These are phyloP conservation scores for Solanum neorickii DNA, from an alignment of 257 asterid genomes.

Conservation along the genomic window DNA sequence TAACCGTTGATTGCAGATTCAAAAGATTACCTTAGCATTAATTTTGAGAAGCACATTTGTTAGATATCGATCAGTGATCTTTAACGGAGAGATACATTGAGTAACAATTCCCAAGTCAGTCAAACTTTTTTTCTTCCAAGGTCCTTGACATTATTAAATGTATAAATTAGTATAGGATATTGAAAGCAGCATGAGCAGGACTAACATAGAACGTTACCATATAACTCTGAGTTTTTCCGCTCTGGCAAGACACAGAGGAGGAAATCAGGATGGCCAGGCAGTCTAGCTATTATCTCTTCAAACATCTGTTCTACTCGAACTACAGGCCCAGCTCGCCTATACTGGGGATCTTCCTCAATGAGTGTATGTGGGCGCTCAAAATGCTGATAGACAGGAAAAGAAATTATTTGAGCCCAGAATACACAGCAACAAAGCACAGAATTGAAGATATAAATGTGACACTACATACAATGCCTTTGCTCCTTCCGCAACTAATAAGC, in stretches of 20 bases:
- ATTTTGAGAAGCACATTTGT: conserved; percentile 86
- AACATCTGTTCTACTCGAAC: conserved; percentile 83
- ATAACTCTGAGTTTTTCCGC: conserved; percentile 64
- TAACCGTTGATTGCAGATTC: not conserved
- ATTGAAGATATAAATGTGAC: not conserved
- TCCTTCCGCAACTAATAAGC: conserved; percentile 76
- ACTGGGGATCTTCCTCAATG: conserved; percentile 70
- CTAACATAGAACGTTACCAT: conserved; percentile 35
- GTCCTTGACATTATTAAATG: conserved; percentile 39
- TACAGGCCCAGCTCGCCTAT: conserved; percentile 45
- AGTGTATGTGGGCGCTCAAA: conserved; percentile 80
- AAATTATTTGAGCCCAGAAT: not conserved
- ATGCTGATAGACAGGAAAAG: conserved; percentile 29
- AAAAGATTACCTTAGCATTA: conserved; percentile 60
- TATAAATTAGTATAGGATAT: not conserved
- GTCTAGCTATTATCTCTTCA: conserved; percentile 52
- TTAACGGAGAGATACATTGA: conserved; percentile 73
- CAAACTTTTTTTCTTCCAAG: conserved; percentile 87
- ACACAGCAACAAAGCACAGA: not conserved
- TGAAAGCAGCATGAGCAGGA: not conserved
- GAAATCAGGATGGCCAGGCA: conserved; percentile 61
- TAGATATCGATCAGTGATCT: conserved; percentile 70
- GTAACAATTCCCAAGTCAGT: conserved; percentile 58
- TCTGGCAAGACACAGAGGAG: conserved; percentile 84
- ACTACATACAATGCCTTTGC: conserved; percentile 78